Conservation (phyloP, 192 early-diverging fungal genomes). For the Coemansia sp. region DNA sequence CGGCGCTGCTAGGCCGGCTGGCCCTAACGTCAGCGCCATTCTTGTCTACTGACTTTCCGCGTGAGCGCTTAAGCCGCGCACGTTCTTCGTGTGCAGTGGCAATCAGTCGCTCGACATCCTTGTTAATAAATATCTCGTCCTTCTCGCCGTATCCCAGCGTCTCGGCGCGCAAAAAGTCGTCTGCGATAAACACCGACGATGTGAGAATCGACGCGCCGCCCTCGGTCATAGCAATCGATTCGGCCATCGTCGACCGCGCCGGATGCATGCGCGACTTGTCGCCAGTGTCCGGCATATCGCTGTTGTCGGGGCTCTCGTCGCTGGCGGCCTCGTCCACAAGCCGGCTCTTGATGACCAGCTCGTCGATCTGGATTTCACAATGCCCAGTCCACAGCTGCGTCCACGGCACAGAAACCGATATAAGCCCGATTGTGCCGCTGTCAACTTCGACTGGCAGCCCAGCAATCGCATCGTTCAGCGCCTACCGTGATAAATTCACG, state of each 20-base stretch:
- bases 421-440: constrained; percentile 63
- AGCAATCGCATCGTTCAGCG: constrained; percentile 64
- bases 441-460: constrained; percentile 68
- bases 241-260: constrained; percentile 20
- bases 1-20: background rate
- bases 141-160: constrained; percentile 60
- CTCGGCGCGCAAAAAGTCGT: constrained; percentile 75
- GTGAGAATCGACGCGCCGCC: constrained; percentile 66
- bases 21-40: background rate
- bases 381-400: constrained; percentile 78
- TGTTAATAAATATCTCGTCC: constrained; percentile 52
- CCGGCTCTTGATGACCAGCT: constrained; percentile 55
- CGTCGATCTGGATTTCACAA: constrained; percentile 67
- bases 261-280: constrained; percentile 8
- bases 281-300: constrained; percentile 7
- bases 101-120: constrained; percentile 50
- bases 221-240: constrained; percentile 48
- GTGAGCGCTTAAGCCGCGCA: constrained; percentile 34
- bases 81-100: constrained; percentile 47
- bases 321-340: constrained; percentile 15
- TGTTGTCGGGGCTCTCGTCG: constrained; percentile 3
- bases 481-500: constrained; percentile 47
- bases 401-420: constrained; percentile 76
- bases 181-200: constrained; percentile 82
- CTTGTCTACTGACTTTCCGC: constrained; percentile 5